Conservation (phyloP, 495 filamentous ascomycete species). For the Aspergillus biplanus region DNA sequence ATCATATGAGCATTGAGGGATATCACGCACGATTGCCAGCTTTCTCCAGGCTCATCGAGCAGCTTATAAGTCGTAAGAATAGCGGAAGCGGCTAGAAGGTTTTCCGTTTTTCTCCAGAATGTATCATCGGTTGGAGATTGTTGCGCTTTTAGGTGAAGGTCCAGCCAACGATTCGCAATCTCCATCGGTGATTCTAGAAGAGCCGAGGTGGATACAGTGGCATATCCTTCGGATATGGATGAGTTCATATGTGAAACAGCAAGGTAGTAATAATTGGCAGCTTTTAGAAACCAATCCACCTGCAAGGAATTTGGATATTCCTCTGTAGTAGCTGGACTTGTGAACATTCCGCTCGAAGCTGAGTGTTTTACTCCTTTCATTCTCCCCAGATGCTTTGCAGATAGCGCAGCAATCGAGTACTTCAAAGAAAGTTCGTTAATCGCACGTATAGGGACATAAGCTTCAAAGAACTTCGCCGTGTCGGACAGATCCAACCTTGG, state of each 20-base stretch:
- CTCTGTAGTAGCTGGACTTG: conserved; percentile 41
- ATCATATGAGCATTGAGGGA: too few species aligned
- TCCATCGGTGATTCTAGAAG: conserved; percentile 43
- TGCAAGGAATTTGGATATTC: conserved; percentile 41
- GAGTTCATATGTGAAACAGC: conserved; percentile 36
- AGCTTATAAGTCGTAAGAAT: conserved; percentile 41
- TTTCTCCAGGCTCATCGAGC: conserved; percentile 38
- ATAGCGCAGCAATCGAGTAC: conserved; percentile 42
- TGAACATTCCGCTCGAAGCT: conserved; percentile 31
- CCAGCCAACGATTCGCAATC: conserved; percentile 35
- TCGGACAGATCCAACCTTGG: conserved; percentile 47
- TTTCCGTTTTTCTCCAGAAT: conserved; percentile 35
- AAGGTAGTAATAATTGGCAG: conserved; percentile 48
- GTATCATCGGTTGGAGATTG: conserved; percentile 17
- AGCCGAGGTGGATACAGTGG: conserved; percentile 36
- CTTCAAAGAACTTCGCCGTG: conserved; percentile 41
- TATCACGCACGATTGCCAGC: conserved; percentile 42
- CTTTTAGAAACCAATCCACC: conserved; percentile 49
- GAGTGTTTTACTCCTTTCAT: conserved; percentile 38
- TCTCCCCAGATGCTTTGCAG: conserved; percentile 46
- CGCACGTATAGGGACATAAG: conserved; percentile 43
- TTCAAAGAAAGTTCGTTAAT: conserved; percentile 37
- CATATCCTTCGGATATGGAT: conserved; percentile 38
- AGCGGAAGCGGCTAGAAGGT: conserved; percentile 33
- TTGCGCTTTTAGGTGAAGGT: conserved; percentile 14